Evolutionary conservation across 345 rosid genomes (phyloP), one percentile per base, ranked within the genome.

Genomic region (Ailanthus altissimus): DNA sequence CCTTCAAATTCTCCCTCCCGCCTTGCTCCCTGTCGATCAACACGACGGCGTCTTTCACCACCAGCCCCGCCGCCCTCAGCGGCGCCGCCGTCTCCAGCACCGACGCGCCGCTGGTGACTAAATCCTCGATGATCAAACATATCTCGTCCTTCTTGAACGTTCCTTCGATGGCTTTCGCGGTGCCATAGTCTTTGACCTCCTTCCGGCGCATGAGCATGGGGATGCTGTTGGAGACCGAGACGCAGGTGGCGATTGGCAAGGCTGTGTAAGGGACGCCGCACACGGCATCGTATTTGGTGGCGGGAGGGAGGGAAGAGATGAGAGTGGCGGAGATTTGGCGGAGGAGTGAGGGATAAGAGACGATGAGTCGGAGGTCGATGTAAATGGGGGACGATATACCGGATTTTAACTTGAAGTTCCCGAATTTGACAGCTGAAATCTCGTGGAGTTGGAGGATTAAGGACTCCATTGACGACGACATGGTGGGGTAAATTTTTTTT

Each of bases 181-280:
- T 96, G 2, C 97, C 98, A 63, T 96, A 91, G 74, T 92, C 97
- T 75, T 96, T 96, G 57, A 92, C 81, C 77, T 93, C 98, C 79
- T 93, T 96, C 68, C 97, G 97, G 63, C 99, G 97, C 94, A 91
- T 91, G 73, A 96, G 86, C 98, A 92, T 91, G 6, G 98, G 97
- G 80, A 91, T 80, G 81, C 72, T 54, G 45, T 86, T 85, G 85
- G 87, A 70, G 58, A 85, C 61, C 72, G 99, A 96, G 79, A 96
- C 89, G 75, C 87, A 85, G 75, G 94, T 90, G 78, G 99, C 99
- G 45, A 96, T 92, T 8, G 98, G 98, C n/a, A 90, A 89, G 25
- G 97, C 99, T 12, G 99, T 93, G 91, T 95, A 93, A 5, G 99
- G 98, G 64, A 95, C 98, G 62, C 98, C 99, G 50, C 99, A 95